Conservation (phyloP, 805 yeast species). For the Ogataea pini region DNA sequence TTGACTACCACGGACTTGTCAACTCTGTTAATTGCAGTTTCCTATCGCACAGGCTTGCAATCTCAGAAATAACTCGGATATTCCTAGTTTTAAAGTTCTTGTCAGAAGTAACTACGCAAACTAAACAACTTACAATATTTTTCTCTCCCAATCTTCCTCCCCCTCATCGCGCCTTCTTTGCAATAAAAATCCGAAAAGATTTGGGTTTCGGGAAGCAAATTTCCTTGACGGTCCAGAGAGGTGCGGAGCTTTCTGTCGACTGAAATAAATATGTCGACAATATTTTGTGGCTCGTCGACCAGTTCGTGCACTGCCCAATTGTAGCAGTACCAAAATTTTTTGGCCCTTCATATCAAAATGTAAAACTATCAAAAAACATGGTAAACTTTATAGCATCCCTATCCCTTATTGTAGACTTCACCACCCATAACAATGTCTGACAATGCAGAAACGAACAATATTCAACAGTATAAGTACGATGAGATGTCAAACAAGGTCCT, state of each 20-base stretch:
- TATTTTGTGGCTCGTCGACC: not conserved
- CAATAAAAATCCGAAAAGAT: slow-evolving; percentile 7
- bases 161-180: slow-evolving; percentile 9
- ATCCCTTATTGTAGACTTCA: not conserved
- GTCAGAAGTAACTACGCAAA: slow-evolving; percentile 5
- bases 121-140: slow-evolving; percentile 1
- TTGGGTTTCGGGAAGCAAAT: slow-evolving; percentile 24
- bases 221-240: slow-evolving; percentile 18
- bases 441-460: not conserved
- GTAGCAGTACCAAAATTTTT: no score
- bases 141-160: not conserved
- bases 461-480: slow-evolving; percentile 52
- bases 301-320: slow-evolving; percentile 1
- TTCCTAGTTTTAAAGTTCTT: not conserved
- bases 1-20: slow-evolving; percentile 2
- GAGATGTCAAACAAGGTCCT: slow-evolving; percentile 80
- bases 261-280: slow-evolving; percentile 5
- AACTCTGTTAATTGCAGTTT: slow-evolving; percentile 3
- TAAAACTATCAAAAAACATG: not conserved
- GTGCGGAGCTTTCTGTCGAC: slow-evolving; percentile 1
- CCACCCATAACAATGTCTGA: not conserved
- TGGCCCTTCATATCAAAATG: not conserved
- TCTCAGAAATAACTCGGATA: slow-evolving; percentile 4
- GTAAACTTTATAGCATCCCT: no score
- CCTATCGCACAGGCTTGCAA: slow-evolving; percentile 6